These are phyloP conservation scores for Raffaelea ambrosiae DNA, from an alignment of 2,329 filamentous ascomycete species.

Conservation along the genomic window DNA sequence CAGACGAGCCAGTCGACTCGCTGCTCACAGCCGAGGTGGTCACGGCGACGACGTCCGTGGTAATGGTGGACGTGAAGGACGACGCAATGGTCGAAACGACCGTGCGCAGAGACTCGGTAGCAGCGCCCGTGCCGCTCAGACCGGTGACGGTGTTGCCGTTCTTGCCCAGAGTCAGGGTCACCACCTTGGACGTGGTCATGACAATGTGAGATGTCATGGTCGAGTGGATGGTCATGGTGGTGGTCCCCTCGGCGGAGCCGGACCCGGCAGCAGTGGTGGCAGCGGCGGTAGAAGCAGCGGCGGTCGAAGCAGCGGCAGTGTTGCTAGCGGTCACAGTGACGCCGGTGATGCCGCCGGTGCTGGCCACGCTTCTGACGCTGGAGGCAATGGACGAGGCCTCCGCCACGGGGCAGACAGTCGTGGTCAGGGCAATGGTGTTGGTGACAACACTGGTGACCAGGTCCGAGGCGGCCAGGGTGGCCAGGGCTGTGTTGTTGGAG, in stretches of 20 bases:
- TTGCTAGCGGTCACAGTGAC: conserved; percentile 32
- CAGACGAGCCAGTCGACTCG: conserved; percentile 3
- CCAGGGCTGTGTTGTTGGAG: conserved; percentile 25
- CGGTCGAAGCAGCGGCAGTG: conserved; percentile 24
- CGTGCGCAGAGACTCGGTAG: conserved; percentile 9
- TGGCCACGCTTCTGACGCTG: conserved; percentile 21
- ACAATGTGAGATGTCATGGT: background rate
- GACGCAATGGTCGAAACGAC: conserved; percentile 18
- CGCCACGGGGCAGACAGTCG: conserved; percentile 33
- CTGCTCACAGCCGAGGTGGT: background rate
- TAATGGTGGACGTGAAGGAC: conserved; percentile 16
- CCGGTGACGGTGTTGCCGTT: conserved; percentile 6
- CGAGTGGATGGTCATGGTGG: background rate
- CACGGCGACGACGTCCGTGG: conserved; percentile 13
- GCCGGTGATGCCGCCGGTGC: conserved; percentile 24
- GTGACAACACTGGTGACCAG: conserved; percentile 26
- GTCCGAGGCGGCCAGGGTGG: conserved; percentile 20
- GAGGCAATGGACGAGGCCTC: conserved; percentile 29
- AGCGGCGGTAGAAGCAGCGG: conserved; percentile 17
- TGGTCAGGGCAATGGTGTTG: conserved; percentile 27
- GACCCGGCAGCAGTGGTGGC: conserved; percentile 12
- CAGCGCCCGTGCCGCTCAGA: conserved; percentile 4
- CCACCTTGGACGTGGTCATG: conserved; percentile 12
- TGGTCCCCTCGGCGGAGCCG: conserved; percentile 13
- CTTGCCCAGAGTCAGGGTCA: conserved; percentile 18